phyloP scores from a whole-genome alignment of 306 rosid genomes.

The Lathyrus tuberosus region DNA sequence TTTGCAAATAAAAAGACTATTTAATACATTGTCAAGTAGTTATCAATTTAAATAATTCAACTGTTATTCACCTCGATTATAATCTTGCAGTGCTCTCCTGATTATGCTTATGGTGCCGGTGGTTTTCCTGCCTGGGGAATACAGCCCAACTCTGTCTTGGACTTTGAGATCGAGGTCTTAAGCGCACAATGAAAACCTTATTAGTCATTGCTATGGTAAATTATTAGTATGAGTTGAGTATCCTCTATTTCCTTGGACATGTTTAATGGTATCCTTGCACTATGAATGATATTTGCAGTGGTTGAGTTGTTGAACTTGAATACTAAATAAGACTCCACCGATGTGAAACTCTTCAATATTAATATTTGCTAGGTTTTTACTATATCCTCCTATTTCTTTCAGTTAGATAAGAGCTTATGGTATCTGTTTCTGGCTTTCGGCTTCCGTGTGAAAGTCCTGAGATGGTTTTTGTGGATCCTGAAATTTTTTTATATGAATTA shows the following conservation, averaged over 20 bases:
- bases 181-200: slow-evolving; percentile 48
- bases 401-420: neutral
- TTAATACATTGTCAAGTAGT: neutral
- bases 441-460: neutral
- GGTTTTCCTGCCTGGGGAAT: slow-evolving; percentile 96
- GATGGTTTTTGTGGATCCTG: slow-evolving; percentile 3
- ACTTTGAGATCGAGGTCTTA: slow-evolving; percentile 87
- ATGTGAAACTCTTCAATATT: slow-evolving; percentile 3
- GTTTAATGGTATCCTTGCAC: slow-evolving; percentile 29
- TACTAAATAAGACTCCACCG: slow-evolving; percentile 12
- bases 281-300: slow-evolving; percentile 20
- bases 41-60: neutral
- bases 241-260: slow-evolving; percentile 32
- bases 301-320: slow-evolving; percentile 28
- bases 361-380: neutral
- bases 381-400: neutral
- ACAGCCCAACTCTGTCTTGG: slow-evolving; percentile 75
- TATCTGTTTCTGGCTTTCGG: slow-evolving; percentile 10
- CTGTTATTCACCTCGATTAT: slow-evolving; percentile 29
- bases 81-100: slow-evolving; percentile 89
- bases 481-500: neutral
- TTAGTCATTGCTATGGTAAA: slow-evolving; percentile 11
- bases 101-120: slow-evolving; percentile 85
- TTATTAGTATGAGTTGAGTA: neutral
- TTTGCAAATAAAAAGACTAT: neutral